Evolutionary conservation across 2,329 filamentous ascomycete genomes (phyloP).

Genomic region (Cladosporium sp.): DNA sequence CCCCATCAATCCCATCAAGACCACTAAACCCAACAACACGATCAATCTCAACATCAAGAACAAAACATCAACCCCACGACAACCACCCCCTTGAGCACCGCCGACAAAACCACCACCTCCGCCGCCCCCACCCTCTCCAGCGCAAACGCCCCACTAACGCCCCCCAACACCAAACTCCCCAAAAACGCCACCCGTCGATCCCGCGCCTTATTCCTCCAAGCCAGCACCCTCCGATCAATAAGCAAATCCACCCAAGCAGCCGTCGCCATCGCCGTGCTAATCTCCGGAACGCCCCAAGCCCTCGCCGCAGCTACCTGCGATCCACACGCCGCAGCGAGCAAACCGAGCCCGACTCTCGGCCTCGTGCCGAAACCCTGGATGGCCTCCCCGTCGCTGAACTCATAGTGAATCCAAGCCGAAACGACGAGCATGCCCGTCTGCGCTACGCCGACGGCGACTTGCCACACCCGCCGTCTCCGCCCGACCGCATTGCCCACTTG

Average conservation of each 20-base stretch:
- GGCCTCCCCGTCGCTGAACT: not conserved
- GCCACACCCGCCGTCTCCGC: constrained; percentile 45
- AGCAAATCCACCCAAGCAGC: constrained; percentile 59
- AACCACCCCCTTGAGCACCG: constrained; percentile 36
- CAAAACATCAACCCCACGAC: not conserved
- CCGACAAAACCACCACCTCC: constrained; percentile 43
- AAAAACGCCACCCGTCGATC: constrained; percentile 52
- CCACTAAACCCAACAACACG: not conserved
- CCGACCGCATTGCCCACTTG: constrained; percentile 54
- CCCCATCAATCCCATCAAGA: not conserved
- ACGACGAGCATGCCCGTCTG: constrained; percentile 54
- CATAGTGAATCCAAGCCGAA: constrained; percentile 46
- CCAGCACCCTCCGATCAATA: constrained; percentile 51
- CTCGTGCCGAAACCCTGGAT: not conserved
- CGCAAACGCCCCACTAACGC: constrained; percentile 47
- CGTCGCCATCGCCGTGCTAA: constrained; percentile 62
- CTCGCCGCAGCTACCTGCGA: constrained; percentile 57
- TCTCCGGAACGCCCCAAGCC: constrained; percentile 55
- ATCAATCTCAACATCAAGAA: not conserved
- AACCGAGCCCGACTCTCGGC: not conserved
- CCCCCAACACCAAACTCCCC: constrained; percentile 44
- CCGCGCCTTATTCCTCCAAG: constrained; percentile 44
- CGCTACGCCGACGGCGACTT: constrained; percentile 52
- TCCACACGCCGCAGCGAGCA: constrained; percentile 54
- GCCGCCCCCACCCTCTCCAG: constrained; percentile 43